Evolutionary conservation across 2,329 filamentous ascomycete species (phyloP).

Genomic region (Aspergillus sp.): DNA sequence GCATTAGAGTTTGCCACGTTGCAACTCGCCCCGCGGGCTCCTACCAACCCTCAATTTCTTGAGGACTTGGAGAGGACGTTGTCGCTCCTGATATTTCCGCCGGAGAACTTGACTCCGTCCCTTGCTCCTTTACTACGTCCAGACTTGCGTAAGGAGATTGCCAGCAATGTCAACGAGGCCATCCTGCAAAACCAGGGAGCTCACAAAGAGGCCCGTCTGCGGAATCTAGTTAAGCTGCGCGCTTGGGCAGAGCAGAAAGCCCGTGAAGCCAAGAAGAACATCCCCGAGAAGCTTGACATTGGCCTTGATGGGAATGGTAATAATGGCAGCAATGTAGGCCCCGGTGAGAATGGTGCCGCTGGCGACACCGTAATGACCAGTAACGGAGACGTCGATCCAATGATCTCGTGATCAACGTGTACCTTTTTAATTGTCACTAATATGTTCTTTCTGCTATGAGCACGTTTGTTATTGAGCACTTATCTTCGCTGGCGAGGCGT

Average conservation of each 20-base stretch:
- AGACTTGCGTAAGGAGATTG: conserved; percentile 71
- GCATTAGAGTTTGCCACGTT: conserved; percentile 81
- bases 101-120: conserved; percentile 68
- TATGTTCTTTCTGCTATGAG: too few relatives aligned
- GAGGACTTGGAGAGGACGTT: conserved; percentile 87
- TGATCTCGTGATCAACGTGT: conserved; percentile 26
- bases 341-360: conserved; percentile 21
- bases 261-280: conserved; percentile 39
- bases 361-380: conserved; percentile 36
- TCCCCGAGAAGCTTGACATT: conserved; percentile 39
- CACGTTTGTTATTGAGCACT: not conserved
- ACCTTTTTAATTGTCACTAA: not conserved
- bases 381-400: conserved; percentile 33
- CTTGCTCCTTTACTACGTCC: conserved; percentile 71
- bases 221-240: conserved; percentile 69
- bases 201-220: conserved; percentile 70
- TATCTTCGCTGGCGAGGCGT: conserved; percentile 10
- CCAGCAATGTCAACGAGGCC: conserved; percentile 78
- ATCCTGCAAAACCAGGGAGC: conserved; percentile 67
- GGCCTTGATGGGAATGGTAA: conserved; percentile 33
- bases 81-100: conserved; percentile 79
- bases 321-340: conserved; percentile 9
- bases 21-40: conserved; percentile 78
- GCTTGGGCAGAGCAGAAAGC: conserved; percentile 68
- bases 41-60: conserved; percentile 71